These are phyloP conservation scores for Neurospora tetraspora DNA, from an alignment of 495 filamentous ascomycete species.

Conservation along the genomic window DNA sequence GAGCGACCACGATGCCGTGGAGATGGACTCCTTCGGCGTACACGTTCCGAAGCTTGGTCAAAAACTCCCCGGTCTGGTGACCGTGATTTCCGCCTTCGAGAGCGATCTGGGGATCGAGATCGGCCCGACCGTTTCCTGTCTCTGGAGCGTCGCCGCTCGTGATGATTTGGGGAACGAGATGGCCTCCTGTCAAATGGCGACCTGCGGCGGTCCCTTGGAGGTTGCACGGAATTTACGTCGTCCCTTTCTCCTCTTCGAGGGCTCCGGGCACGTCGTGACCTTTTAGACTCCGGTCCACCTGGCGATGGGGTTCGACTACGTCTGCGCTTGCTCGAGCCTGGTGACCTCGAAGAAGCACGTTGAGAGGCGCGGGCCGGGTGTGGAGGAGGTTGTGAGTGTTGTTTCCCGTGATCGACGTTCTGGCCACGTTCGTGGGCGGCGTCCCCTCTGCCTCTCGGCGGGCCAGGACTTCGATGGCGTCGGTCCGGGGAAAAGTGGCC, in stretches of 20 bases:
- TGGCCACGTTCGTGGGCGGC: background rate
- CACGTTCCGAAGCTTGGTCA: background rate
- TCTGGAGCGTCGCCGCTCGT: slow-evolving; percentile 11
- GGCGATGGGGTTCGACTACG: slow-evolving; percentile 27
- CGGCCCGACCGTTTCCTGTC: slow-evolving; percentile 16
- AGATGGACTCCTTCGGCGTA: slow-evolving; percentile 9
- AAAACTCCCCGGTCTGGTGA: slow-evolving; percentile 4
- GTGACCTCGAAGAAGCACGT: slow-evolving; percentile 22
- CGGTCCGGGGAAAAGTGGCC: slow-evolving; percentile 18
- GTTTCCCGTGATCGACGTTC: background rate
- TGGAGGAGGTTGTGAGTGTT: background rate
- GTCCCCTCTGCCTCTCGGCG: slow-evolving; percentile 18
- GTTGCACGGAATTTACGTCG: slow-evolving; percentile 12
- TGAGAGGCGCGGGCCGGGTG: background rate
- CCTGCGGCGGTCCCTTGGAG: slow-evolving; percentile 10
- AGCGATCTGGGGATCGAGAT: slow-evolving; percentile 21
- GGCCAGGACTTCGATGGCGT: slow-evolving; percentile 7
- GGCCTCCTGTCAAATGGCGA: slow-evolving; percentile 18
- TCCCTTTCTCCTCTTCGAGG: slow-evolving; percentile 20
- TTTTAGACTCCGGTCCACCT: slow-evolving; percentile 22
- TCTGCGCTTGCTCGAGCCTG: slow-evolving; percentile 28
- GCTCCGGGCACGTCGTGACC: slow-evolving; percentile 24
- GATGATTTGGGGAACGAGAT: slow-evolving; percentile 23
- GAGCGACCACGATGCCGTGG: slow-evolving; percentile 24
- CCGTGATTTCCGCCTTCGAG: slow-evolving; percentile 14